A percentile compares a stretch with the other conserved stretches of the same genome.
Conservation (phyloP, 495 filamentous ascomycete genomes). For the Aspergillus homomorphus region DNA sequence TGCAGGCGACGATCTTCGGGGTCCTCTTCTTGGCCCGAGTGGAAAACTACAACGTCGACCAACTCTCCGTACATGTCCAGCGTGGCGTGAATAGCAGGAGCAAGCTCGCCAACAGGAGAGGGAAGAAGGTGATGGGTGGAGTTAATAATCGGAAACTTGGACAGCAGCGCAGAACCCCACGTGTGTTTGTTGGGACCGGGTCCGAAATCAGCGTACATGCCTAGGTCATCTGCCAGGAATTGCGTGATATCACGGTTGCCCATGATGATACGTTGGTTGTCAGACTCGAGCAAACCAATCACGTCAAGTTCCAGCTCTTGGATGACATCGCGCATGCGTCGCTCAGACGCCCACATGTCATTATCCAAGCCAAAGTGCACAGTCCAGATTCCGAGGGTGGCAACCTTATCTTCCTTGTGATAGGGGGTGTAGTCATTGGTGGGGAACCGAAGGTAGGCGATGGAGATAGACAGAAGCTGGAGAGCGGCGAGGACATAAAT, state of each 20-base stretch:
- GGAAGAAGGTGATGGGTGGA: constrained; percentile 95
- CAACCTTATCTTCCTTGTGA: constrained; percentile 77
- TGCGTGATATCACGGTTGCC: constrained; percentile 97
- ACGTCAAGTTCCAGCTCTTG: constrained; percentile 94
- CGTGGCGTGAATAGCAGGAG: constrained; percentile 93
- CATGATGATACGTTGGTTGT: constrained; percentile 99
- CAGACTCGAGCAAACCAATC: constrained; percentile 87
- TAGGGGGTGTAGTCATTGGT: constrained; percentile 88
- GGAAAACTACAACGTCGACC: constrained; percentile 96
- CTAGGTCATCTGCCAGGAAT: constrained; percentile 90
- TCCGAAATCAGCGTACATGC: constrained; percentile 98
- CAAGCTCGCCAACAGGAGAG: constrained; percentile 89
- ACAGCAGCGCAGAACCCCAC: constrained; percentile 90
- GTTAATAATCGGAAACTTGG: constrained; percentile 97
- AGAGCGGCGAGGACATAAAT: constrained; percentile 68
- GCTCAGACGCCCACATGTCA: constrained; percentile 97
- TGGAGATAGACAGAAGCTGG: constrained; percentile 72
- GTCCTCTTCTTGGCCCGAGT: constrained; percentile 98
- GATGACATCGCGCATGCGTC: constrained; percentile 88
- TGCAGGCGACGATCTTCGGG: constrained; percentile 89
- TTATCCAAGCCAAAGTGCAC: constrained; percentile 98
- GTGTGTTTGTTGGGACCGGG: constrained; percentile 99
- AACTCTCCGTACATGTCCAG: constrained; percentile 87
- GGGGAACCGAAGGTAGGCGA: constrained; percentile 93
- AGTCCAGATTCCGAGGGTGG: constrained; percentile 97